phyloP scores from a whole-genome alignment of 2,329 filamentous ascomycete genomes.

The Verruconis gallopava region DNA sequence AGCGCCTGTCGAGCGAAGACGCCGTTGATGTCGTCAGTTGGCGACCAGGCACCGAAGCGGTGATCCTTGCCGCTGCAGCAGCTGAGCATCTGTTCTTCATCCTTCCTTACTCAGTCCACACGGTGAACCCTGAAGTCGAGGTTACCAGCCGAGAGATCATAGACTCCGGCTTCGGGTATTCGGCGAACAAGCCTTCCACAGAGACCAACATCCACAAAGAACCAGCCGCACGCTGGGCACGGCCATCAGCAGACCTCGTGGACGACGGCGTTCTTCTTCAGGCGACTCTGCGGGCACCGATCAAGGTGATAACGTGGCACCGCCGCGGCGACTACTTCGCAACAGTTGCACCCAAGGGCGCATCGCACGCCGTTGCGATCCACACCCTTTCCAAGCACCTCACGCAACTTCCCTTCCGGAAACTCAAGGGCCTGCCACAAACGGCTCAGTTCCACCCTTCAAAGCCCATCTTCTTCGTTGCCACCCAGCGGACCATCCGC shows the following conservation, averaged over 20 bases:
- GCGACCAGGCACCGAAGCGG: slow-evolving; percentile 70
- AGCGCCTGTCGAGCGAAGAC: slow-evolving; percentile 54
- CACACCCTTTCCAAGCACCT: slow-evolving; percentile 92
- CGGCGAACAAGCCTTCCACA: slow-evolving; percentile 48
- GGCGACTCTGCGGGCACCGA: slow-evolving; percentile 62
- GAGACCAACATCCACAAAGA: slow-evolving; percentile 50
- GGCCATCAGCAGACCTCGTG: slow-evolving; percentile 61
- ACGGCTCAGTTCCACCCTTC: slow-evolving; percentile 90
- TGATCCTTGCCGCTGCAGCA: slow-evolving; percentile 70
- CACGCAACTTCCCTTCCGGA: slow-evolving; percentile 86
- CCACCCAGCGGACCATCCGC: slow-evolving; percentile 84
- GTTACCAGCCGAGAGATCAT: slow-evolving; percentile 62
- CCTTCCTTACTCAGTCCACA: slow-evolving; percentile 46
- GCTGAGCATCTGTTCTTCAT: slow-evolving; percentile 80
- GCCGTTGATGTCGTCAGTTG: slow-evolving; percentile 79
- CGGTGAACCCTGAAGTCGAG: slow-evolving; percentile 60
- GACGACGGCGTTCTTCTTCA: slow-evolving; percentile 69
- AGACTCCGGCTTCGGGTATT: slow-evolving; percentile 87
- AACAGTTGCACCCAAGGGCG: slow-evolving; percentile 72
- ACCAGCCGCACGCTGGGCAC: slow-evolving; percentile 67
- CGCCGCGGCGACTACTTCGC: slow-evolving; percentile 87
- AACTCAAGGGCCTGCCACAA: slow-evolving; percentile 63
- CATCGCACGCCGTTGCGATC: slow-evolving; percentile 73
- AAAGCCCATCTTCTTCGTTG: slow-evolving; percentile 87
- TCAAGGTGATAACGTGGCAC: slow-evolving; percentile 91